Evolutionary conservation across 2,329 filamentous ascomycete genomes (phyloP).

Genomic region (Sordariomycetes sp.): DNA sequence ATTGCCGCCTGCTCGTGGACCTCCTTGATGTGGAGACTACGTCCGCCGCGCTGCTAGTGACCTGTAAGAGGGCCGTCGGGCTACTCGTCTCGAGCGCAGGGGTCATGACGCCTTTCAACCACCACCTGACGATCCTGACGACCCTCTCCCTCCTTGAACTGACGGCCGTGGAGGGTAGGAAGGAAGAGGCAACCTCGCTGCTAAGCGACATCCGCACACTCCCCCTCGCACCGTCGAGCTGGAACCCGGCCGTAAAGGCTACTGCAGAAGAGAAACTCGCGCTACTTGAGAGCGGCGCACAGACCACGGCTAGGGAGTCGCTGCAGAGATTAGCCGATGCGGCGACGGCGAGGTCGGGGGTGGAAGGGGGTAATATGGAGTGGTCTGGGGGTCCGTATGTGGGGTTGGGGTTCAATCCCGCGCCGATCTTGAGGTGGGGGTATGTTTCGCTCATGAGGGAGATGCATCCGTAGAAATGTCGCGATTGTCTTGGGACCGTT

Average conservation of each 20-base stretch:
- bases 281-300: slow-evolving; percentile 18
- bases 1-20: slow-evolving; percentile 50
- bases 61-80: slow-evolving; percentile 43
- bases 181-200: slow-evolving; percentile 40
- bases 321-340: slow-evolving; percentile 49
- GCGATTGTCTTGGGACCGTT: not conserved
- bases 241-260: slow-evolving; percentile 39
- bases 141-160: slow-evolving; percentile 49
- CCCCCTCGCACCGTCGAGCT: slow-evolving; percentile 33
- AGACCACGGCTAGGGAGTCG: slow-evolving; percentile 32
- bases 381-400: slow-evolving; percentile 18
- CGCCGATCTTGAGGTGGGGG: slow-evolving; percentile 20
- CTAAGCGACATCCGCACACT: slow-evolving; percentile 43
- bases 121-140: slow-evolving; percentile 50
- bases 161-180: slow-evolving; percentile 36
- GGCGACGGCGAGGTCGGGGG: slow-evolving; percentile 24
- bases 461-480: slow-evolving; percentile 3
- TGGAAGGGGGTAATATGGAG: slow-evolving; percentile 9
- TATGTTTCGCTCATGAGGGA: slow-evolving; percentile 17
- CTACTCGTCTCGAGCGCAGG: slow-evolving; percentile 41
- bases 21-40: slow-evolving; percentile 43
- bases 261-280: slow-evolving; percentile 30
- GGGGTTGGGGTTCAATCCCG: slow-evolving; percentile 26
- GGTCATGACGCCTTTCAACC: slow-evolving; percentile 48
- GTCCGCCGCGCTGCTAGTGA: slow-evolving; percentile 43